phyloP scores from a whole-genome alignment of 805 yeast species.

The Yarrowia bubula region DNA sequence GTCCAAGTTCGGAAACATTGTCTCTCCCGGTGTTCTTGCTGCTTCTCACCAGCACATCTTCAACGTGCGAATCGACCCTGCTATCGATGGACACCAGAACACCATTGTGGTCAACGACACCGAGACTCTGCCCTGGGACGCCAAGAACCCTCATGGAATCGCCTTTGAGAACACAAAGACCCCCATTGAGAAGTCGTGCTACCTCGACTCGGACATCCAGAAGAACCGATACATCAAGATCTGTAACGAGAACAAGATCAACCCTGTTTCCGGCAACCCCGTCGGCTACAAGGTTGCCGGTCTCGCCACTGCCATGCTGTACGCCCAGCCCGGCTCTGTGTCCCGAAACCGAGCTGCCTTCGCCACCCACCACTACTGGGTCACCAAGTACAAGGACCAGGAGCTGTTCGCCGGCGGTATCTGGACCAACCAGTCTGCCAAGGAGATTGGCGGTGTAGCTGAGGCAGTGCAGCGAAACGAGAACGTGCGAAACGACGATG shows the following conservation, averaged over 20 bases:
- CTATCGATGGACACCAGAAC: conserved; percentile 77
- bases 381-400: conserved; percentile 71
- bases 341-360: conserved; percentile 70
- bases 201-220: conserved; percentile 70
- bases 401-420: conserved; percentile 80
- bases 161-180: conserved; percentile 67
- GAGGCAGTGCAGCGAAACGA: conserved; percentile 67
- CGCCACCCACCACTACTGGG: conserved; percentile 80
- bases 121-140: conserved; percentile 55
- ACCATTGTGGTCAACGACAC: conserved; percentile 71
- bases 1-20: conserved; percentile 68
- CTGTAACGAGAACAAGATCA: conserved; percentile 68
- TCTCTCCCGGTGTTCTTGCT: conserved; percentile 79
- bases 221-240: conserved; percentile 73
- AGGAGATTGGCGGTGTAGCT: conserved; percentile 65
- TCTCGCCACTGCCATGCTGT: conserved; percentile 76
- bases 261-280: conserved; percentile 67
- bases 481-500: conserved; percentile 67
- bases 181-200: conserved; percentile 66
- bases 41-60: conserved; percentile 81
- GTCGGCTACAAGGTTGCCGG: conserved; percentile 74
- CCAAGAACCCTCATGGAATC: conserved; percentile 62
- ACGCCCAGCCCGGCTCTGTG: conserved; percentile 63
- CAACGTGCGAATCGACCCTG: conserved; percentile 77
- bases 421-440: conserved; percentile 75